Base-by-base conservation (phyloP, 1,284 basidiomycete genomes). In the Amylostereum areolatum region DNA sequence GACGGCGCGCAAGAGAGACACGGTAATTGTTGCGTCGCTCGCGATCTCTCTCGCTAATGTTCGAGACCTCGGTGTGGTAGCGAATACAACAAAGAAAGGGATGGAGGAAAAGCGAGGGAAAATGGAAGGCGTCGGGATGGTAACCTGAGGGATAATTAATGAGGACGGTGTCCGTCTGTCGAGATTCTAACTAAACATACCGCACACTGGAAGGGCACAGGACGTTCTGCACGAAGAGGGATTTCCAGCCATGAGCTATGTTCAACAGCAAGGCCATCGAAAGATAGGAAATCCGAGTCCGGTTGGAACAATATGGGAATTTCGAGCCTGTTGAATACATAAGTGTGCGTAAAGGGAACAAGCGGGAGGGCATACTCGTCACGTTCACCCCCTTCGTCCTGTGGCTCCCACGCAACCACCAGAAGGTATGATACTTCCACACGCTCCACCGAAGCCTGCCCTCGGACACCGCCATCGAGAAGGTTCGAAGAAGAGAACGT, bases 1-100 rank as follows among this genome's bases (percentile, higher is more conserved):
- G 32, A 85, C 69, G 56, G 81, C 74, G 37, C 81, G 80, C 49
- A 78, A 59, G 10, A 88, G 69, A 0, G 78, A 78, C 8, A 85
- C 74, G 11, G 77, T 75, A 46, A 85, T 78, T 12, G 82, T 83
- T 10, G 85, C 81, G 62, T 86, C 83, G 3, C 79, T 61, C 7
- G 83, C 78, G 33, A 87, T 82, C 58, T 87, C 83, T 47, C 72
- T 74, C 5, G 80, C 73, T 36, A 85, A 66, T 12, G 64, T 57
- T 1, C 68, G 61, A 12, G 76, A 81, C 35, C 77, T 71, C 12
- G 79, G 77, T 5, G 65, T 75, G 24, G 85, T 85, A 10, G 77
- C 76, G 62, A 85, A 87, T 28, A 86, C 79, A 41, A 85, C 82
- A 58, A 80, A 87, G 59, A 80, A 86, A 27, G 83, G 77, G 48